A percentile compares a stretch with the other conserved stretches of the same genome.
Conservation (phyloP, 2,329 filamentous ascomycete genomes). For the Colletotrichum sp. region DNA sequence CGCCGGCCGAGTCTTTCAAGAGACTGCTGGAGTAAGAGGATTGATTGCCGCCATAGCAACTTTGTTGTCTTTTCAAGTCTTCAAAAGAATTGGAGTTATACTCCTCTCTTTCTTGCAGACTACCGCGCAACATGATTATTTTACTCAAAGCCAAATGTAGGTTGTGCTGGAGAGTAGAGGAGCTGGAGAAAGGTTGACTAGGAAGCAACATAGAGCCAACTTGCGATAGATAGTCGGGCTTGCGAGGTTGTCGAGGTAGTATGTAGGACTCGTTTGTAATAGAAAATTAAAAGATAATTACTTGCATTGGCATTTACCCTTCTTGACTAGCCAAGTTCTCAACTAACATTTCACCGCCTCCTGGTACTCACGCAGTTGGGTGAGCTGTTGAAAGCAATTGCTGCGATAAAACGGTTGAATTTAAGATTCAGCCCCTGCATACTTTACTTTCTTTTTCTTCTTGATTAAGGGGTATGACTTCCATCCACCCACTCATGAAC, state of each 20-base stretch:
- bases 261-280: neutral
- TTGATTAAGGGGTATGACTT: neutral
- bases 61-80: neutral
- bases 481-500: neutral
- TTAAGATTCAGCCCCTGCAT: neutral
- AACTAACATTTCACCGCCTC: neutral
- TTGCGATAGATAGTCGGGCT: neutral
- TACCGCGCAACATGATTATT: neutral
- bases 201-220: neutral
- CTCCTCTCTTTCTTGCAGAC: neutral
- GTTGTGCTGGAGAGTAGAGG: neutral
- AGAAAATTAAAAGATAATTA: neutral
- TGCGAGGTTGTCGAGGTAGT: neutral
- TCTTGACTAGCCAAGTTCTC: neutral
- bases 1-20: neutral
- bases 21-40: neutral
- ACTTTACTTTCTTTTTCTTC: neutral
- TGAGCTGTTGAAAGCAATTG: neutral
- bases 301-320: neutral
- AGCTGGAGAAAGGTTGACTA: neutral
- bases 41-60: neutral
- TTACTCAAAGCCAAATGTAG: neutral
- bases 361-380: rapidly evolving
- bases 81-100: neutral
- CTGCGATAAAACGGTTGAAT: neutral